Evolutionary conservation across 2,329 filamentous ascomycete species (phyloP).

Genomic region (Chrysosporium queenslandicum): DNA sequence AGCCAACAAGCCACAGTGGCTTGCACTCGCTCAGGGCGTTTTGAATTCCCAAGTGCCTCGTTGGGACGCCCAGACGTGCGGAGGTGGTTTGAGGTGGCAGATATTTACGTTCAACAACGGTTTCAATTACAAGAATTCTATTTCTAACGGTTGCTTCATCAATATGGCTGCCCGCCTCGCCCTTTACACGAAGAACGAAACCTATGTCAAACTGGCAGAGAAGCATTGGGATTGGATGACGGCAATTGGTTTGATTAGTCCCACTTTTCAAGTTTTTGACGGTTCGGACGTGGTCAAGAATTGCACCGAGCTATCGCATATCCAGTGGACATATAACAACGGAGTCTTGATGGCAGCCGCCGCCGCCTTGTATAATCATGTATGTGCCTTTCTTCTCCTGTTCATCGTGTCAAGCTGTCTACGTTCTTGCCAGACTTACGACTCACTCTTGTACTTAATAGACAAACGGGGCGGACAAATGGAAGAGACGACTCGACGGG

Average conservation of each 20-base stretch:
- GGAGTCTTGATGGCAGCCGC: slow-evolving; percentile 47
- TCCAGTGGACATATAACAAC: slow-evolving; percentile 50
- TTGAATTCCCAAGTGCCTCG: slow-evolving; percentile 67
- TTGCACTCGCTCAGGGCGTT: slow-evolving; percentile 66
- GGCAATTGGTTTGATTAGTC: slow-evolving; percentile 42
- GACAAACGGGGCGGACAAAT: slow-evolving; percentile 38
- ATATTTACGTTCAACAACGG: slow-evolving; percentile 69
- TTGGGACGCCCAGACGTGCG: slow-evolving; percentile 58
- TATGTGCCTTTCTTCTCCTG: slow-evolving; percentile 21
- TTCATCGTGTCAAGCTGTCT: not conserved
- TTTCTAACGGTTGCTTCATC: slow-evolving; percentile 50
- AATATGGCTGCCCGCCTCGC: slow-evolving; percentile 57
- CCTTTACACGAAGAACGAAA: slow-evolving; percentile 66
- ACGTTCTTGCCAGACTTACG: not conserved
- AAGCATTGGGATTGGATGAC: slow-evolving; percentile 51
- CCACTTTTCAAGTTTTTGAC: slow-evolving; percentile 45
- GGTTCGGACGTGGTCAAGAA: slow-evolving; percentile 45
- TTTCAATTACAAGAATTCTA: slow-evolving; percentile 49
- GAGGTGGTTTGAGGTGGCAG: slow-evolving; percentile 75
- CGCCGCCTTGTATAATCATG: slow-evolving; percentile 48
- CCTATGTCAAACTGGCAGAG: slow-evolving; percentile 66
- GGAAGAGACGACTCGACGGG: slow-evolving; percentile 42
- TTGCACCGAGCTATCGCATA: slow-evolving; percentile 44
- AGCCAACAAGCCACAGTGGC: slow-evolving; percentile 56
- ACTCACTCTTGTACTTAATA: slow-evolving; percentile 13